Evolutionary conservation across 768 basidiomycete species (phyloP), one percentile per base, ranked within the genome.

Genomic region (Naganishia onofrii): DNA sequence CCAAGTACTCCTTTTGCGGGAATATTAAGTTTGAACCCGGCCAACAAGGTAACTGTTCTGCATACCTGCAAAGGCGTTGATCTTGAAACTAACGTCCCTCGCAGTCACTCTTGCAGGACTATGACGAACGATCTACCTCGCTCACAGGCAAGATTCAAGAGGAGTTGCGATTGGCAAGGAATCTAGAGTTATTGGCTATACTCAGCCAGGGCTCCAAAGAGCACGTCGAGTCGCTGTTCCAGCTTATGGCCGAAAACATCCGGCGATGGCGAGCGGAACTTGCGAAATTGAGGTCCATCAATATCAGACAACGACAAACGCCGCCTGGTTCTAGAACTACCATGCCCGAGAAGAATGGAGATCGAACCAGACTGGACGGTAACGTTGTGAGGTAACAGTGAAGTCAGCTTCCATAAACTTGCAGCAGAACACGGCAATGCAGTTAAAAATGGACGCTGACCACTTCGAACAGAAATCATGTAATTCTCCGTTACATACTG

Each of bases 171-270:
- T 82, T 89, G 52, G 86, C 89, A 26, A 88, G 90, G 51, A 95
- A 94, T 75, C 84, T 97, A 26, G 88, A 88, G 1, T 86, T 90
- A 52, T 84, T 97, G 46, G 89, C 91, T 19, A 94, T 96, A 3
- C 94, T 98, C 80, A 91, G 89, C 76, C 87, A 87, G 57, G 84
- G 88, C 10, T 93, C 93, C 3, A 87, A 93, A 56, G 90, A 92
- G 71, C 86, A 88, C 54, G 84, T 99, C 31, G 82, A 86, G 28
- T 74, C 81, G 28, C 84, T 87, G 2, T 82, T 93, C 21, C 87
- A 88, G 73, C 82, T 81, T 21, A 82, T 89, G 15, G 86, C 89
- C 9, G 88, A 86, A 76, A 85, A 86, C 48, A 82, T 98, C 58
- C 86, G 85, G 74, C 84, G 85, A 71, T 82, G 87, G 57, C 87